These are phyloP conservation scores for Crithidia sp. DNA, from an alignment of 208 protist species.

Conservation along the genomic window DNA sequence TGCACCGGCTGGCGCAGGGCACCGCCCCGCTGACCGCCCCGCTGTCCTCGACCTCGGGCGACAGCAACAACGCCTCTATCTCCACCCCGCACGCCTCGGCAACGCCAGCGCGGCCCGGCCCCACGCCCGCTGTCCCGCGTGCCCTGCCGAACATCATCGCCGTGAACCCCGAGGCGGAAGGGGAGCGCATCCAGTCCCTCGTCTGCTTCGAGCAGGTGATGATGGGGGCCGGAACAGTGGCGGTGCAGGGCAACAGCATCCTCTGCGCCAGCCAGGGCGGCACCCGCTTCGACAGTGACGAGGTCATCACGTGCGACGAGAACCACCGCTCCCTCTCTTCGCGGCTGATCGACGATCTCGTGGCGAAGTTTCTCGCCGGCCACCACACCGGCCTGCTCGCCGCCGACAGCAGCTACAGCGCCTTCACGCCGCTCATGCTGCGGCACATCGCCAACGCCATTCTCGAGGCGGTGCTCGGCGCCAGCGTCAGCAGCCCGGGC, in stretches of 20 bases:
- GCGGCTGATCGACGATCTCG: slow-evolving; percentile 60
- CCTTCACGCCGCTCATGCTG: slow-evolving; percentile 73
- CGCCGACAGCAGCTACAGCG: slow-evolving; percentile 74
- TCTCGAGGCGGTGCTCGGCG: slow-evolving; percentile 39
- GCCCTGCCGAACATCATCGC: slow-evolving; percentile 27
- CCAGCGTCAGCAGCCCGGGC: not conserved
- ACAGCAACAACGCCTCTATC: not conserved
- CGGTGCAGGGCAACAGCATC: slow-evolving; percentile 66
- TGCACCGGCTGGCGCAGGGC: no score
- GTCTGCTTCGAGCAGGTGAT: slow-evolving; percentile 71
- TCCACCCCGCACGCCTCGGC: slow-evolving; percentile 1
- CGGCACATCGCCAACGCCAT: slow-evolving; percentile 67
- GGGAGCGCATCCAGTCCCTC: slow-evolving; percentile 48
- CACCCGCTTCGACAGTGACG: slow-evolving; percentile 72
- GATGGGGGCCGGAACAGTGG: slow-evolving; percentile 63
- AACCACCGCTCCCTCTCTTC: slow-evolving; percentile 48
- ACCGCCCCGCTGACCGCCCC: not conserved
- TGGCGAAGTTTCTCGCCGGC: slow-evolving; percentile 59
- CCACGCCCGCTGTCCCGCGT: not conserved
- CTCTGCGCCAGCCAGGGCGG: slow-evolving; percentile 52
- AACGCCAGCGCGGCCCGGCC: not conserved
- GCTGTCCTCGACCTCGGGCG: not conserved
- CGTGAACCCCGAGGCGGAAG: slow-evolving; percentile 11
- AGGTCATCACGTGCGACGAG: slow-evolving; percentile 62
- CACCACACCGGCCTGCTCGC: slow-evolving; percentile 67